phyloP scores from a whole-genome alignment of 108 stramenopile species.

The Chaetoceros muelleri region DNA sequence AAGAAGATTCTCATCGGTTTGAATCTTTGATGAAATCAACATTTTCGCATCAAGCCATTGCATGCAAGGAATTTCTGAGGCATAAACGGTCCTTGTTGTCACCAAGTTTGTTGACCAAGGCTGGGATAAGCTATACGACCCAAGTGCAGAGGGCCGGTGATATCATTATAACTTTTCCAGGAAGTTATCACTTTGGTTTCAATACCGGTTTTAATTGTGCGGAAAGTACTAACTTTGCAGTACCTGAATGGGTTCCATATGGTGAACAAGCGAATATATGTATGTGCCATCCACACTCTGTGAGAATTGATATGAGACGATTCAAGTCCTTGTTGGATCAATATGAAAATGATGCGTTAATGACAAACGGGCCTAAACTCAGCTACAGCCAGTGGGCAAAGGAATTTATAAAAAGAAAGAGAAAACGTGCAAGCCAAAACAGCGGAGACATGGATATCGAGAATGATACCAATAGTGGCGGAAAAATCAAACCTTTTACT shows the following conservation, averaged over 20 bases:
- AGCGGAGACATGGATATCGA: slow-evolving; percentile 7
- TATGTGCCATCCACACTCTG: slow-evolving; percentile 86
- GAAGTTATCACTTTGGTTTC: slow-evolving; percentile 95
- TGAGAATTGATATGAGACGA: slow-evolving; percentile 80
- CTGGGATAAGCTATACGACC: slow-evolving; percentile 87
- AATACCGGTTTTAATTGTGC: slow-evolving; percentile 97
- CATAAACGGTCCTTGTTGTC: slow-evolving; percentile 92
- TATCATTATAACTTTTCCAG: slow-evolving; percentile 94
- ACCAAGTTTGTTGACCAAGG: slow-evolving; percentile 76
- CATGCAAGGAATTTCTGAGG: slow-evolving; percentile 87
- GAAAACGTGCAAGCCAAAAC: slow-evolving; percentile 13
- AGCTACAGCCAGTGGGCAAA: slow-evolving; percentile 31
- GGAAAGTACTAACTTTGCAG: slow-evolving; percentile 93
- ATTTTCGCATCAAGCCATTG: slow-evolving; percentile 51
- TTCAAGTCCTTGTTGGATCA: slow-evolving; percentile 57
- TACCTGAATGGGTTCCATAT: slow-evolving; percentile 87
- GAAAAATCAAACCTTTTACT: slow-evolving; percentile 13
- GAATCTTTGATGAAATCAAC: slow-evolving; percentile 64
- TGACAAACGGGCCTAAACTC: slow-evolving; percentile 12
- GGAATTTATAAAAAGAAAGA: slow-evolving; percentile 28
- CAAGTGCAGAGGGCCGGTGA: slow-evolving; percentile 92
- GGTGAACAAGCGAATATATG: slow-evolving; percentile 76
- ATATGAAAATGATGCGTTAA: slow-evolving; percentile 47
- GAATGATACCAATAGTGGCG: not conserved
- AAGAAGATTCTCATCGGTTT: slow-evolving; percentile 68